These are phyloP conservation scores for Talaromyces proteolyticus DNA, from an alignment of 495 filamentous ascomycete genomes.

Conservation along the genomic window DNA sequence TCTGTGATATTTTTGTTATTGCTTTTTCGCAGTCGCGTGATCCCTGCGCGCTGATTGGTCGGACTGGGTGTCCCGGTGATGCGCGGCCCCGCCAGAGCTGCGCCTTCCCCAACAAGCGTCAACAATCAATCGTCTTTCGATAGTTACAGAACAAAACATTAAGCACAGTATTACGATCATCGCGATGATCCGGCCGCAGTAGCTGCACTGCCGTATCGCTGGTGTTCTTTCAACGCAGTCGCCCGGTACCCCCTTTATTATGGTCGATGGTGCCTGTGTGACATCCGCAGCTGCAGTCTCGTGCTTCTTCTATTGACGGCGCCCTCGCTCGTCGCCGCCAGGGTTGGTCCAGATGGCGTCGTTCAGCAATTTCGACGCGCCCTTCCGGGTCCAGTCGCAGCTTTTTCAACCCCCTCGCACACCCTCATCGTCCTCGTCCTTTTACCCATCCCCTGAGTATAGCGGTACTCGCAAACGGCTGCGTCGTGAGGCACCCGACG, in stretches of 20 bases:
- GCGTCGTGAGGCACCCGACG: conserved; percentile 24
- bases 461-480: conserved; percentile 38
- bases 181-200: no score
- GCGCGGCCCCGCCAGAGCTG: no score
- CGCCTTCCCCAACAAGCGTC: neutral
- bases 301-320: neutral
- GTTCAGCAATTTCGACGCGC: conserved; percentile 28
- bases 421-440: conserved; percentile 52
- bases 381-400: conserved; percentile 20
- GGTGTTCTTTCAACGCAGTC: neutral
- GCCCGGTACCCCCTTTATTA: neutral
- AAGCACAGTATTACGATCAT: neutral
- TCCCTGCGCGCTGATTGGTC: neutral
- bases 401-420: conserved; percentile 68
- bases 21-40: no score
- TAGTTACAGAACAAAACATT: no score
- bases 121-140: no score
- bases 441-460: conserved; percentile 52
- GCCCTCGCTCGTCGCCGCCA: neutral
- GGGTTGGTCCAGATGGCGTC: conserved; percentile 1
- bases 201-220: neutral
- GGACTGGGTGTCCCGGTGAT: no score
- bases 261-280: neutral
- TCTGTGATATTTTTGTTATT: no score
- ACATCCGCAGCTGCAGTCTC: neutral